Evolutionary conservation across 352 stramenopile genomes (phyloP), one percentile per base, ranked within the genome.

Genomic region (Phytophthora quininea): DNA sequence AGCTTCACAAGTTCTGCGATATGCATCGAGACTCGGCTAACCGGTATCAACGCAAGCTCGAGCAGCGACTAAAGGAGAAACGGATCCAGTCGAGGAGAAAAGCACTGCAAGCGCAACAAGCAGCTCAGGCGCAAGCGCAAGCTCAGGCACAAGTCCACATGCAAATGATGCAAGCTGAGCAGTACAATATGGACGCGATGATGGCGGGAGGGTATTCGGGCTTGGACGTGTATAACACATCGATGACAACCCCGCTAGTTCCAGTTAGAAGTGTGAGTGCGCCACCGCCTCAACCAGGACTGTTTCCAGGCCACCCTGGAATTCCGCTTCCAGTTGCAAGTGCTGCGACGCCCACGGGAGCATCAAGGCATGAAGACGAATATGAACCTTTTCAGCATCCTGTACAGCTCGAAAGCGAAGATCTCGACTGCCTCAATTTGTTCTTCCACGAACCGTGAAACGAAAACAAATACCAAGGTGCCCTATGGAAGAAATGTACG

Each of bases 351-450:
- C 27, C 32, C 15, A 50, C 14, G 9, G 49, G 29, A 11, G 69
- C 47, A 61, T 12, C 33, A 49, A 50, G 57, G 47, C 45, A 31
- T n/a, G 58, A 62, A 59, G 57, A 66, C 2, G 65, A 81, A 14
- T 80, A 76, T 52, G 76, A 84, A 27, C 73, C 76, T 15, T 84
- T 80, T 38, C 66, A 64, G 27, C 63, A 71, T 37, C 76, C 73
- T 12, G 76, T 84, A 45, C 38, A 75, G 45, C 49, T 84, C 24
- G 62, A 79, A 15, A 71, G 50, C 5, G 76, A 84, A 31, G 73
- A 81, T 29, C 56, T 84, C 14, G 61, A 77, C 54, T 77, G 68
- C 31, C 67, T 84, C 24, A 54, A 79, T 46, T 42, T 65, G 15
- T 37, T 78, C 4, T 75, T 73, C 27, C 47, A 58, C 31, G 64